Evolutionary conservation across 495 filamentous ascomycete genomes (phyloP), one percentile per base, ranked within the genome.

Genomic region (Penicillium robsamsonii): DNA sequence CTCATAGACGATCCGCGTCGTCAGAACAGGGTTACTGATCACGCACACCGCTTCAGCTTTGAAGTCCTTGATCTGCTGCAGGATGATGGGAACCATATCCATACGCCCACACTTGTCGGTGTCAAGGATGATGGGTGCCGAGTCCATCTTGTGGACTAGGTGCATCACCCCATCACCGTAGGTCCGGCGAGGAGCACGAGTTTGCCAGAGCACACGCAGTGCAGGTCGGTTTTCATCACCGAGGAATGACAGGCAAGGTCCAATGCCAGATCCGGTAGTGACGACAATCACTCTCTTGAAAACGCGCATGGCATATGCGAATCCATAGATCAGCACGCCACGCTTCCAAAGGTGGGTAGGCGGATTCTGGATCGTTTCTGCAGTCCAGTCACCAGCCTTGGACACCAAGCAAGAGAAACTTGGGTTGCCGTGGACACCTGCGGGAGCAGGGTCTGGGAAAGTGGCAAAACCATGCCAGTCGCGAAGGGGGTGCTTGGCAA

Each of bases 381-480:
- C 68, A 11, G 90, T 95, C 88, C 89, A 95, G 77, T 93, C 89
- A n/a, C 90, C 90, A 1, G 89, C 90, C 63, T 88, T 86, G 56
- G 87, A 90, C 44, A 93, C 74, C 42, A 94, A 73, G 50, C 88
- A 74, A 17, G 85, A 90, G 69, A 88, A 91, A 46, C 52, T 77
- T 57, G 51, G 65, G 54, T 13, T 66, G 7, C 60, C 55, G 1
- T 47, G 46, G 5, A 44, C n/a, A 9, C 53, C 60, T 9, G 35
- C 31, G 3, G 63, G 53, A 1, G 22, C 61, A 6, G 67, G 70
- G 53, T 79, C 72, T 5, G 73, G 83, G 62, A 94, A 89, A 22
- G 86, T 87, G 18, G 89, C 90, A 60, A 95, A 95, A 8, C 86
- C 81, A 71, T 95, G 90, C 81, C 87, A 91, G 75, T 95, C 90